Percentiles rank a stretch among this genome's conserved stretches.
phyloP scores from a whole-genome alignment of 2,329 filamentous ascomycete species.

The Fusarium nanum region DNA sequence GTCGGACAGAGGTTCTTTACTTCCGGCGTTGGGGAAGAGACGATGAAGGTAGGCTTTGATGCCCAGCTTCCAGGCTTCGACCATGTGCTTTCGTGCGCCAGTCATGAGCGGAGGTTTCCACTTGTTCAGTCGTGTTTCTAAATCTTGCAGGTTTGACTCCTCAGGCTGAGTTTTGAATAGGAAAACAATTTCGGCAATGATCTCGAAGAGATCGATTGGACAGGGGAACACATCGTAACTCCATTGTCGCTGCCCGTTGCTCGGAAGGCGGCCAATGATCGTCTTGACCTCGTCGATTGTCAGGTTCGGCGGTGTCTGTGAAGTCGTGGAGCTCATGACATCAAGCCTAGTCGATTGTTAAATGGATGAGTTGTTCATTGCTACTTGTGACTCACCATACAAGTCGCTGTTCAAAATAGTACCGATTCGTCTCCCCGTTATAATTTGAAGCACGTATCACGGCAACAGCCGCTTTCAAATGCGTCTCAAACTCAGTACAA shows the following conservation, averaged over 20 bases:
- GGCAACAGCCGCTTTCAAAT: slow-evolving; percentile 5
- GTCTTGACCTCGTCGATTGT: not conserved
- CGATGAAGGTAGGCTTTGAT: not conserved
- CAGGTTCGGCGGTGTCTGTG: not conserved
- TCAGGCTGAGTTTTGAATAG: not conserved
- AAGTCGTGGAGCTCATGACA: slow-evolving; percentile 18
- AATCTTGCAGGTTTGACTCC: rapidly evolving
- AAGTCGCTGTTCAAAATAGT: slow-evolving; percentile 23
- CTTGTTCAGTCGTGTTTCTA: not conserved
- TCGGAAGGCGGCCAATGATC: not conserved
- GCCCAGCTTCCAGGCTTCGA: slow-evolving; percentile 8
- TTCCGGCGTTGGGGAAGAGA: not conserved
- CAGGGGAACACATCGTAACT: slow-evolving; percentile 25
- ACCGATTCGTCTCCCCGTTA: not conserved
- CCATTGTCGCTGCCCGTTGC: not conserved
- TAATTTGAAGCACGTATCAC: not conserved
- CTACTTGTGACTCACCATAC: not conserved
- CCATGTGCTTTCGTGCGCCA: slow-evolving; percentile 10
- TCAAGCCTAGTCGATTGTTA: slow-evolving; percentile 5
- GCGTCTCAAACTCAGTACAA: slow-evolving; percentile 15
- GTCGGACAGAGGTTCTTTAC: rapidly evolving
- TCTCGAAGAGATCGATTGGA: slow-evolving; percentile 19
- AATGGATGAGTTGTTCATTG: rapidly evolving
- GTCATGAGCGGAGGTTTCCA: slow-evolving; percentile 2
- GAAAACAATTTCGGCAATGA: not conserved